phyloP scores from a whole-genome alignment of 768 basidiomycete genomes.

The Podaxis carcinomalis region DNA sequence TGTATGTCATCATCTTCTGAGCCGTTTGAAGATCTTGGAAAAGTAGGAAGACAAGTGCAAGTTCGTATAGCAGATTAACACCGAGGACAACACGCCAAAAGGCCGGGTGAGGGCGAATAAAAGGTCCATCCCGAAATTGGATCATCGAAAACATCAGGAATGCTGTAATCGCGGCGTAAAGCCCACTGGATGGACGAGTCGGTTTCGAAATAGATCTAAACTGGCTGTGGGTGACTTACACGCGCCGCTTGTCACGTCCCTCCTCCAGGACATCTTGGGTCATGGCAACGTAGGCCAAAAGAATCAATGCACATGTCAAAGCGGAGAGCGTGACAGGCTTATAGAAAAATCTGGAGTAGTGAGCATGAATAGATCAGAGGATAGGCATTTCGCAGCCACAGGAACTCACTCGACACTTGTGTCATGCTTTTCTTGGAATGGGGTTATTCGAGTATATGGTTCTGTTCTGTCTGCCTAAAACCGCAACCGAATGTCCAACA shows the following conservation, averaged over 20 bases:
- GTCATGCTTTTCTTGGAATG: conserved; percentile 81
- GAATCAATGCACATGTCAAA: conserved; percentile 58
- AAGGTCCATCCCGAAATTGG: conserved; percentile 88
- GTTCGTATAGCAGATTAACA: conserved; percentile 78
- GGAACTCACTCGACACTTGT: conserved; percentile 73
- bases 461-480: conserved; percentile 78
- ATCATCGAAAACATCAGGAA: conserved; percentile 83
- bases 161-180: conserved; percentile 67
- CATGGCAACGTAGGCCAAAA: conserved; percentile 78
- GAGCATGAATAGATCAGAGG: conserved; percentile 13
- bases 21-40: conserved; percentile 83
- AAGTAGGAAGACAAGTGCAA: conserved; percentile 77
- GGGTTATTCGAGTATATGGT: conserved; percentile 75
- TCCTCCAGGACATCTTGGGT: conserved; percentile 83
- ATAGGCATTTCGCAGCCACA: neutral
- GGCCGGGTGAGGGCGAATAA: conserved; percentile 82
- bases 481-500: neutral
- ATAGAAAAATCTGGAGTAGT: conserved; percentile 70
- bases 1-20: conserved; percentile 68
- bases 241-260: conserved; percentile 73
- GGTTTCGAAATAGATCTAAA: conserved; percentile 1
- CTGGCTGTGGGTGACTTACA: conserved; percentile 44
- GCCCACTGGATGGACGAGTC: conserved; percentile 45
- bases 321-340: conserved; percentile 79
- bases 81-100: conserved; percentile 82